Base-by-base conservation (phyloP, 192 early-diverging fungal species). In the Coemansia asiatica region DNA sequence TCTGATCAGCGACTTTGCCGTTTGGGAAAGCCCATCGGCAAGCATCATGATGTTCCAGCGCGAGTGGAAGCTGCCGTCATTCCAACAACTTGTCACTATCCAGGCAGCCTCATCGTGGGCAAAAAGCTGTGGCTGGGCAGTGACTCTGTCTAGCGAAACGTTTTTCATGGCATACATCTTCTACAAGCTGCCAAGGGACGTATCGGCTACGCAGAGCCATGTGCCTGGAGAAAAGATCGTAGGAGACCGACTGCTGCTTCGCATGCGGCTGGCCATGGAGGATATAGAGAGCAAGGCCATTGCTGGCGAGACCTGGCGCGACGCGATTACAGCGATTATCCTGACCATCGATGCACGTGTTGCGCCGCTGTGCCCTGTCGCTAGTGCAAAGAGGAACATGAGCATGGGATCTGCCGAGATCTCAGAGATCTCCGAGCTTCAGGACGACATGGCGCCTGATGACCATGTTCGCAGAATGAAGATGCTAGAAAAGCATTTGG, bases 11-110 rank as follows among this genome's bases (percentile, higher is more conserved):
- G 79, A 81, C 53, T 81, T 81, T 81, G 79, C 79, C 1, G 31
- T 60, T 9, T 81, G 79, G 79, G 79, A 81, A 69, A 81, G 73
- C 67, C 73, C 79, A 26, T 35, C 79, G 2, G 70, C 79, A 5
- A 81, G 79, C 53, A 69, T 81, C 9, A 81, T 81, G 79, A 81
- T 81, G 79, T 81, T 81, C 64, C 79, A 81, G 67, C 72, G 79
- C 59, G 79, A 81, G 62, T 81, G 79, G 79, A 81, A 75, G 67
- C 79, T 81, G 66, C 79, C 79, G 47, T 81, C 79, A 46, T 81
- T 81, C 63, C 79, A 81, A 51, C 79, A 81, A 64, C 57, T 81
- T 7, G 64, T 81, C 21, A 72, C 66, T 13, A 66, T 75, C 44
- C 79, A 74, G 60, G 58, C 69, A 2, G 66, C 79, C 1, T 69